Evolutionary conservation across 2,329 filamentous ascomycete genomes (phyloP), one percentile per base, ranked within the genome.

Genomic region (Pseudovirgaria hyperparasitica): DNA sequence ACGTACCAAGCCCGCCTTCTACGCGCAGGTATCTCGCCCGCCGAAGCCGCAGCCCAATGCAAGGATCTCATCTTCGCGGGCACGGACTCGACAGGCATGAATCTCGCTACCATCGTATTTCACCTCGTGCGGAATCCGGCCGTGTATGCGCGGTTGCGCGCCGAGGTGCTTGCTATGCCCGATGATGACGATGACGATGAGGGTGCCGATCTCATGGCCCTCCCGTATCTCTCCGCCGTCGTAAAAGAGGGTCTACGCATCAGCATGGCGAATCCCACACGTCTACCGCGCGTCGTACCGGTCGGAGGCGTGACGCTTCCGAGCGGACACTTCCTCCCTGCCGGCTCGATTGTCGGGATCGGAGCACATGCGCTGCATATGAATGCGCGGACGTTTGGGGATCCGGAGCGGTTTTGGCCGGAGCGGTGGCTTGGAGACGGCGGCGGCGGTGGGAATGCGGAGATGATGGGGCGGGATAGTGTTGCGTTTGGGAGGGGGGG

Each of bases 1-100:
- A 67, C 54, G 5, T 70, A 66, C 33, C 63, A 64, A 19, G 57
- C 55, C 3, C 54, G 65, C 4, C 43, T 70, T 19, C 40, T 67
- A 12, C 52, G 54, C 22, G 46, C 54, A 6, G 59, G 60, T 1
- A 43, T 69, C 16, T 51, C 52, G 4, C 39, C 41, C 7, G 38
- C 48, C 4, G 65, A 70, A 38, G 53, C 61, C 5, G 56, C 52
- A 22, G 57, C 62, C 1, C 65, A 71, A 36, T 58, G 62, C 34
- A 67, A 70, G 36, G 67, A 70, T 36, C 41, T 70, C 3, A 37
- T 51, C 31, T 42, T 52, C 4, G 48, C 43, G 22, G 48, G 48
- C 32, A 42, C 39, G 5, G 46, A 50, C 30, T 45, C 42, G 5
- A 40, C 46, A 11, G 37, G 38, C 20, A 44, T 45, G 16, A 35